A percentile compares a stretch with the other conserved stretches of the same genome.
Evolutionary conservation across 768 basidiomycete species (phyloP).

Genomic region (Pulveroboletus sp.): DNA sequence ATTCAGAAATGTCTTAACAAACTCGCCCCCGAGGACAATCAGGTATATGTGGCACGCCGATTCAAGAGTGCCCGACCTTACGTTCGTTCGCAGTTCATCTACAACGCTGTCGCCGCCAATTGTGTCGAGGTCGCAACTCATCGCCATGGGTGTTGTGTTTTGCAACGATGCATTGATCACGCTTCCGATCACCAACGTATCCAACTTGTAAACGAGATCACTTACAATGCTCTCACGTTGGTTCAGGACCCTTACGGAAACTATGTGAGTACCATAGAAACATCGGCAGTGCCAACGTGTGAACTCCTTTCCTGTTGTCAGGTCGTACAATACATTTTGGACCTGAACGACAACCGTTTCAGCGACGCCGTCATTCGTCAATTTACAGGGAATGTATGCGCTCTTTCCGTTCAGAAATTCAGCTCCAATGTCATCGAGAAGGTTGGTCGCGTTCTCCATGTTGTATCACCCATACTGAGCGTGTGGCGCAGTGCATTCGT

Average conservation of each 20-base stretch:
- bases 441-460: conserved; percentile 37
- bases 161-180: conserved; percentile 97
- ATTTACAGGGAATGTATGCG: conserved; percentile 96
- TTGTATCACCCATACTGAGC: not conserved
- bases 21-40: conserved; percentile 96
- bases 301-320: conserved; percentile 28
- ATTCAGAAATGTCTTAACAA: conserved; percentile 99
- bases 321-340: conserved; percentile 98
- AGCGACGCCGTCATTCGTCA: conserved; percentile 97
- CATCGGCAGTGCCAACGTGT: not conserved
- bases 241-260: conserved; percentile 97
- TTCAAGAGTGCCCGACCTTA: not conserved
- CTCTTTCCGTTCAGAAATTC: conserved; percentile 97
- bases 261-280: conserved; percentile 53
- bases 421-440: conserved; percentile 99
- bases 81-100: conserved; percentile 73
- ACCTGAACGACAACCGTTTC: conserved; percentile 97
- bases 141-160: conserved; percentile 96
- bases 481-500: conserved; percentile 59
- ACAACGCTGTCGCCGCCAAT: conserved; percentile 97
- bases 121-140: conserved; percentile 98
- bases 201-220: conserved; percentile 98
- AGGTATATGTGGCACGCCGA: conserved; percentile 44
- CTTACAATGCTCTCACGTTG: conserved; percentile 93
- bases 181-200: conserved; percentile 93